Conservation (phyloP, 352 stramenopile species). For the Albugo candida region DNA sequence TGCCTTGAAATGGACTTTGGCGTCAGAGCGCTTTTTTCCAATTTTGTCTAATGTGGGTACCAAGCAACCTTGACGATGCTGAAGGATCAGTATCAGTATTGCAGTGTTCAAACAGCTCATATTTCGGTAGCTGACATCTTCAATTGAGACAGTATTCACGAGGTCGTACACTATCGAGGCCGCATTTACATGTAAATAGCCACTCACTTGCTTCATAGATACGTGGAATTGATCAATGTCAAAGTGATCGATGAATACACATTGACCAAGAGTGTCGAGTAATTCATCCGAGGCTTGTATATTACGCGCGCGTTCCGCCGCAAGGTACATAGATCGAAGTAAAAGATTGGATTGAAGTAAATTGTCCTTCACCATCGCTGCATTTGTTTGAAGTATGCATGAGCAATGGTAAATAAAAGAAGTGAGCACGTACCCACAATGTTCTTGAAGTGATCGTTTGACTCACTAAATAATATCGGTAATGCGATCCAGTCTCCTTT, state of each 20-base stretch:
- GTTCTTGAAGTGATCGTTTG: slow-evolving; percentile 78
- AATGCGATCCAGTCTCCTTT: slow-evolving; percentile 86
- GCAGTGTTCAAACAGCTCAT: slow-evolving; percentile 96
- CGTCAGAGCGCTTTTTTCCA: slow-evolving; percentile 38
- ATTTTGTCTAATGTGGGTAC: slow-evolving; percentile 38
- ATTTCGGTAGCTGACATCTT: slow-evolving; percentile 94
- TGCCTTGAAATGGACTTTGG: slow-evolving; percentile 50
- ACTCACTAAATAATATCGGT: slow-evolving; percentile 69
- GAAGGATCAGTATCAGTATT: slow-evolving; percentile 89
- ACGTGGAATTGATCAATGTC: not conserved
- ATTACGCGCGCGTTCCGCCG: slow-evolving; percentile 26
- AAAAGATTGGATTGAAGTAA: slow-evolving; percentile 96
- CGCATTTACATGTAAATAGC: slow-evolving; percentile 80
- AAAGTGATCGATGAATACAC: not conserved
- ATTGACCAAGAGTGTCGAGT: not conserved
- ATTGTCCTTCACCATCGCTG: slow-evolving; percentile 84
- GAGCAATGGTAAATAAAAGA: slow-evolving; percentile 1
- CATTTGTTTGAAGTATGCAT: not conserved
- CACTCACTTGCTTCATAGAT: slow-evolving; percentile 51
- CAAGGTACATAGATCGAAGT: slow-evolving; percentile 82
- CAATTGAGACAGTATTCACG: slow-evolving; percentile 86
- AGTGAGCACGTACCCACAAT: slow-evolving; percentile 62
- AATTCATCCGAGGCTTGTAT: not conserved
- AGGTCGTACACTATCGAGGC: slow-evolving; percentile 84
- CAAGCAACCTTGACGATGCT: slow-evolving; percentile 75